Evolutionary conservation across 2,329 filamentous ascomycete species (phyloP).

Genomic region (Penicillium glabrum): DNA sequence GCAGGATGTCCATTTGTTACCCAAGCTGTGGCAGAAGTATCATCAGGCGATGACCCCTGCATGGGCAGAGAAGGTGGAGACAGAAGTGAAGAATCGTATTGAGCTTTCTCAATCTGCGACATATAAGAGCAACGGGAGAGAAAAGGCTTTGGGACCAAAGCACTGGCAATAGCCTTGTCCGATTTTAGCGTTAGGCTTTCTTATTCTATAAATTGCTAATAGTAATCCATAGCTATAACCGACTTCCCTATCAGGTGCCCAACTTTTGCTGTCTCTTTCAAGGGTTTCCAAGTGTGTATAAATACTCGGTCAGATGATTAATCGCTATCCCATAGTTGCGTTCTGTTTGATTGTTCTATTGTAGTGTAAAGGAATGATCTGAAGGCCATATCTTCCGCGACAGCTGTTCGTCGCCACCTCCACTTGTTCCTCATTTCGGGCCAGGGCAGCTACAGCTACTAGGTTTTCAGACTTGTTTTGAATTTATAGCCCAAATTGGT

Average conservation of each 20-base stretch:
- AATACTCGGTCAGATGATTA: no score
- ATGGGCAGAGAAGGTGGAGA: background rate
- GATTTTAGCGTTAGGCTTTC: background rate
- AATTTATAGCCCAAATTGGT: background rate
- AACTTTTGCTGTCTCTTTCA: background rate
- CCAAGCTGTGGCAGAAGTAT: background rate
- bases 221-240: background rate
- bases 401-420: background rate
- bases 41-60: background rate
- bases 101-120: background rate
- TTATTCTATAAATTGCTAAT: background rate
- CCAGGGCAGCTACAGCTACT: background rate
- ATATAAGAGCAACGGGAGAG: background rate
- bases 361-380: no score
- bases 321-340: no score
- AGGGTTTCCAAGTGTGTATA: no score
- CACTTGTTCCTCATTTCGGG: background rate
- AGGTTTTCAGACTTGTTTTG: background rate
- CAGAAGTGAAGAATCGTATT: background rate
- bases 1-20: conserved; percentile 7
- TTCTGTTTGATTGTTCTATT: no score
- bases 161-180: background rate
- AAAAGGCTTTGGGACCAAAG: background rate
- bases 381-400: background rate
- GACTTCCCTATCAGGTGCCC: background rate